Conservation (phyloP, 345 rosid genomes). For the Salix arbutifolia region DNA sequence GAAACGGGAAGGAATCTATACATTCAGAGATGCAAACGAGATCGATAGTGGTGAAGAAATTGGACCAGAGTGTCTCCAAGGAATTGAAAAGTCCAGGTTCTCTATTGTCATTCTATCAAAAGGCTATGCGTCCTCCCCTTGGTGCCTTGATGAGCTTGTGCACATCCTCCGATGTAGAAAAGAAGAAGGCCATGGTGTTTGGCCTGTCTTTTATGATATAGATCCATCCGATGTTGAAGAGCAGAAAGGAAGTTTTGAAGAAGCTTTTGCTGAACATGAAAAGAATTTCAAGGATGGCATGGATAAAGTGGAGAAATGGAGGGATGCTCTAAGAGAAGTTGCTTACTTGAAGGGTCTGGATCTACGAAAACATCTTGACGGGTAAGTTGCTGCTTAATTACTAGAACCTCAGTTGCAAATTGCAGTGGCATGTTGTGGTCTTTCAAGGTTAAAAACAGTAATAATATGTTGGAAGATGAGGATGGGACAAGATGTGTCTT, state of each 20-base stretch:
- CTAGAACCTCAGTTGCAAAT: too few species aligned
- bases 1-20: background rate
- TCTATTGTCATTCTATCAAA: slow-evolving; percentile 1
- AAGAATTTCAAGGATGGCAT: background rate
- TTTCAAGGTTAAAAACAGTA: too few species aligned
- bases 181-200: background rate
- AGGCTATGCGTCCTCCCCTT: slow-evolving; percentile 4
- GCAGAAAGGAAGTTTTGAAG: background rate
- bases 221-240: slow-evolving; percentile 10
- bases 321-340: slow-evolving; percentile 2
- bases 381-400: background rate
- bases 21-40: slow-evolving; percentile 2
- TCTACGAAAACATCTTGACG: background rate
- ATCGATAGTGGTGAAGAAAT: background rate
- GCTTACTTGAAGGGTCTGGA: background rate
- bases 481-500: too few species aligned
- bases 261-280: slow-evolving; percentile 4
- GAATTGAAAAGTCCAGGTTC: background rate
- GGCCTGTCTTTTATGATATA: slow-evolving; percentile 14
- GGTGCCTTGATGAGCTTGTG: slow-evolving; percentile 13
- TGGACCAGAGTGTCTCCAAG: background rate
- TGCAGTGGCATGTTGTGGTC: too few species aligned
- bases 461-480: too few species aligned
- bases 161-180: background rate
- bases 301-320: background rate